Base-by-base conservation (phyloP, 352 stramenopile species). In the Phytophthora citricola region DNA sequence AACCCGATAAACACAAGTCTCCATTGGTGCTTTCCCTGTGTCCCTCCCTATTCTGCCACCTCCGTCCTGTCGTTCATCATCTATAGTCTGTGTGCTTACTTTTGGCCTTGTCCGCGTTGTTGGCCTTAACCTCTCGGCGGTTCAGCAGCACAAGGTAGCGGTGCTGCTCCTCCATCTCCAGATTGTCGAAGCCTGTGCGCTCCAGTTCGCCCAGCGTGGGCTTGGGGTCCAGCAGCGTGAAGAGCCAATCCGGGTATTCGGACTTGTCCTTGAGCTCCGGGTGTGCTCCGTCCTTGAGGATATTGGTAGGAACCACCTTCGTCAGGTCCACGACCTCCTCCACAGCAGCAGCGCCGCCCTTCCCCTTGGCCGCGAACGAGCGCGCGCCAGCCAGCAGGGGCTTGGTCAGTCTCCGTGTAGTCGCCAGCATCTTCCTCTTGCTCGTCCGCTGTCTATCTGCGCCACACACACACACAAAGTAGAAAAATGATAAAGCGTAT, bases 191-290 rank as follows among this genome's bases (percentile, higher is more conserved):
- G 22, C 87, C 87, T 53, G 73, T 68, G 60, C 87, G 87, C 60
- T 93, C 85, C 57, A 95, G 65, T 63, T 94, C 87, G 14, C 85
- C 85, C 32, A 94, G 73, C 46, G 87, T 91, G 36, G 79, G 73
- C 67, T 93, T 81, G 41, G 64, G 68, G 46, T 95, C 85, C 50
- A 94, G 67, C 55, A 95, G 77, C 68, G 72, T 90, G 66, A 89
- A 95, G 44, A 95, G 79, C 87, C 87, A 95, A 52, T 83, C 75
- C 1, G 87, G 87, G 76, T 95, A 95, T 66, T 92, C 84, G n/a
- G 70, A 65, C 55, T 77, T 81, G 45, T 92, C 79, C 76, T 93
- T 92, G 27, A 95, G 73, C 70, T 91, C 82, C 54, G 87, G 85
- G 75, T 95, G 87, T 46, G 79, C 57, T 48, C 87, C 85, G 38